phyloP scores from a whole-genome alignment of 257 asterid species.

The Coffea canephora region DNA sequence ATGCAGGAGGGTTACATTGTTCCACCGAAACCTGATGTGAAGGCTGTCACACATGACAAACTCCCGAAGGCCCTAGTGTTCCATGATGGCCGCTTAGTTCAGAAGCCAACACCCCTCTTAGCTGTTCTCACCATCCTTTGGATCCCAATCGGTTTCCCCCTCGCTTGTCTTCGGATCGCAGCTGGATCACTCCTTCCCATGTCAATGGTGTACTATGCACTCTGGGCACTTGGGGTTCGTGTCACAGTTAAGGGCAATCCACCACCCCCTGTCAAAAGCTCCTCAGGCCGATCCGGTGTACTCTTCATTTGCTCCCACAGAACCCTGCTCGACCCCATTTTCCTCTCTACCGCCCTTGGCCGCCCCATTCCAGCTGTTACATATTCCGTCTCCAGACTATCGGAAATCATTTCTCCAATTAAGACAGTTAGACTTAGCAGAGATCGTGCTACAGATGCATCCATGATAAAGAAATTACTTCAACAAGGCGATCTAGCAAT shows the following conservation, averaged over 20 bases:
- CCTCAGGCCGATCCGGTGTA: slow-evolving; percentile 44
- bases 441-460: slow-evolving; percentile 38
- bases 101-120: slow-evolving; percentile 47
- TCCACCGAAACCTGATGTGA: slow-evolving; percentile 45
- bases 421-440: slow-evolving; percentile 54
- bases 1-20: slow-evolving; percentile 54
- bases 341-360: slow-evolving; percentile 58
- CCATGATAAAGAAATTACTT: slow-evolving; percentile 31
- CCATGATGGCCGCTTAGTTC: slow-evolving; percentile 67
- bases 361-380: slow-evolving; percentile 69
- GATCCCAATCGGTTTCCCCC: slow-evolving; percentile 57
- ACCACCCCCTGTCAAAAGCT: slow-evolving; percentile 37
- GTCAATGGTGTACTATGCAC: slow-evolving; percentile 50
- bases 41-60: slow-evolving; percentile 44
- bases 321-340: slow-evolving; percentile 57
- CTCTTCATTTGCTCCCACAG: slow-evolving; percentile 65
- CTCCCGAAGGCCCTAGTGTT: slow-evolving; percentile 59
- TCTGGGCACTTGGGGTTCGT: slow-evolving; percentile 57
- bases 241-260: slow-evolving; percentile 53
- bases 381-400: slow-evolving; percentile 64
- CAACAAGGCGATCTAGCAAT: slow-evolving; percentile 38
- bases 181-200: slow-evolving; percentile 63
- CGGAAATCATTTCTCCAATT: slow-evolving; percentile 66
- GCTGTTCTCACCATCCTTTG: slow-evolving; percentile 51
- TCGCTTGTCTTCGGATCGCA: slow-evolving; percentile 52